Base-by-base conservation (phyloP, 495 filamentous ascomycete species). In the Penicillium simplicissimum region DNA sequence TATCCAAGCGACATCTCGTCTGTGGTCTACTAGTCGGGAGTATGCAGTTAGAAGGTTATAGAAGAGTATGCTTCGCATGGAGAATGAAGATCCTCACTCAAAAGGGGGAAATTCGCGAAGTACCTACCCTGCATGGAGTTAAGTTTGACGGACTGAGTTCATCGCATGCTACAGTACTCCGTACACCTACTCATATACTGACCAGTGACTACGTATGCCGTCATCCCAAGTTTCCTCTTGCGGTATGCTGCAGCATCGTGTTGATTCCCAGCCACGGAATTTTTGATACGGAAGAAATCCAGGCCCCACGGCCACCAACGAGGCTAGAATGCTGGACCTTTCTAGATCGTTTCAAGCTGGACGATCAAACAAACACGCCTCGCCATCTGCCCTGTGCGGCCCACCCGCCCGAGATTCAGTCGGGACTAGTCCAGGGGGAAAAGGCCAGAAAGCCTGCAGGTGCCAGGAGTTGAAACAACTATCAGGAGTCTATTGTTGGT, bases 281-380 rank as follows among this genome's bases (percentile, higher is more conserved):
- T 25, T 37, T 47, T 47, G 48, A 54, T 21, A 62, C 59, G 23
- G 15, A 45, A 31, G 47, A 56, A 9, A 51, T 25, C 45, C 33
- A 45, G 23, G 48, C 45, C 43, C 63, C 66, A 68, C 66, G 59
- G 38, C 58, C 57, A 47, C 21, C 42, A 49, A 35, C 37, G 49
- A 38, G 56, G 59, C 56, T 52, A 47, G 60, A 62, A 52, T 38
- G 40, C 55, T 61, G 51, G 61, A 70, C 63, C 57, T 75, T 78
- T 78, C 74, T 73, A 74, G 74, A 76, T 72, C 52, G 74, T 75
- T 76, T 78, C 76, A 75, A 61, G 54, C 23, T 19, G 63, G 74
- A 62, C 72, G 76, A 78, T 78, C 74, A 78, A 78, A 72, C 69
- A 38, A n/a, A 59, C 55, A 55, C 35, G 42, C 37, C 48, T 49